Base-by-base conservation (phyloP, 164 flowering plant species). In the Stephania cephalantha region DNA sequence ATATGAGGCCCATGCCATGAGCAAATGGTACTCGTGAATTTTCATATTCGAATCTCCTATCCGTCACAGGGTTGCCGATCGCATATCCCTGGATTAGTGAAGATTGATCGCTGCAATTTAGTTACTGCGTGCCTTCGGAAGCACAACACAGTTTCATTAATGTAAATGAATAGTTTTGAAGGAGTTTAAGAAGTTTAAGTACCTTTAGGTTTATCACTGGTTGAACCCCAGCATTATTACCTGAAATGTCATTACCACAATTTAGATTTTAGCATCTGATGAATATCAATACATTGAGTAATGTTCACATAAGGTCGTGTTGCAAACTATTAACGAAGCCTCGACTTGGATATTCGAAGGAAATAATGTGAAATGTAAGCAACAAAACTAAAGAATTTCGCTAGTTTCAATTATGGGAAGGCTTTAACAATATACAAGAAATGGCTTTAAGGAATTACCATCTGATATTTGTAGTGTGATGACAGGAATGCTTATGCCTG, bases 1-100 rank as follows among this genome's bases (percentile, higher is more conserved):
- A 84, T 70, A 88, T 77, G 65, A 88, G 82, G 9, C 75, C 84
- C 87, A 87, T 78, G 0, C 84, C 81, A 80, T 86, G 84, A 52
- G 80, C 84, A 77, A 46, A 86, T 73, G 79, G 79, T 0, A 86
- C 71, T 52, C 53, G 73, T n/a, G 79, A 68, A 70, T 83, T 82
- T 25, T 25, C 25, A 0, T 1, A 0, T n/a, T 84, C 87, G 1
- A 53, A n/a, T 20, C 66, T 18, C 5, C 0, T 0, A 77, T 84
- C 75, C 12, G 85, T 83, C 10, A 12, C 25, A 3, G 88, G 84
- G 46, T 85, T 85, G 15, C 91, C 89, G 10, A 86, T 70, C 45
- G 85, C 44, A 77, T 89, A 89, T 7, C 92, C 90, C 92, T 89
- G 12, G 55, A 50, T 50, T 50, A 25, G 25, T 25, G 55, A 50